These are phyloP conservation scores for Thermochaetoides thermophila DNA, from an alignment of 495 filamentous ascomycete genomes.

Conservation along the genomic window DNA sequence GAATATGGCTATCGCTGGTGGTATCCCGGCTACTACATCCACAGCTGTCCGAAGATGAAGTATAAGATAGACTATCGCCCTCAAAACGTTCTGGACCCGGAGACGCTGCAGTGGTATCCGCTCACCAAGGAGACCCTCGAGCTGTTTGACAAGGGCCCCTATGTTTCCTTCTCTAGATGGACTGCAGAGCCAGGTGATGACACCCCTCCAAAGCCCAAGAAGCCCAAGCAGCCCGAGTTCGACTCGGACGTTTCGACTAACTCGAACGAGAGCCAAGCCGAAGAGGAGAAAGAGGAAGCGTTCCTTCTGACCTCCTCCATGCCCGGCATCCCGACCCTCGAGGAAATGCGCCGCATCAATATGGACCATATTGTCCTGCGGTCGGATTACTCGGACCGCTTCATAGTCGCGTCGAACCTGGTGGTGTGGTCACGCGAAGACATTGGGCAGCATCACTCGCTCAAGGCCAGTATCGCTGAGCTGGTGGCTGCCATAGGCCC, in stretches of 20 bases:
- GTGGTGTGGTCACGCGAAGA: constrained; percentile 50
- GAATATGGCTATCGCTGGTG: constrained; percentile 57
- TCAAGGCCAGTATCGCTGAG: constrained; percentile 60
- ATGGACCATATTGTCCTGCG: constrained; percentile 39
- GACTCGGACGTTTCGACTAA: neutral
- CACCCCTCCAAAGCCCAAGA: neutral
- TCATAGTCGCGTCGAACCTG: constrained; percentile 36
- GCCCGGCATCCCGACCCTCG: constrained; percentile 59
- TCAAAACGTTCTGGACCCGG: constrained; percentile 70
- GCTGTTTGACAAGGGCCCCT: constrained; percentile 50
- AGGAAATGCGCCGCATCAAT: constrained; percentile 46
- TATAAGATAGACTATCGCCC: constrained; percentile 86
- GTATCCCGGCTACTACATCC: constrained; percentile 38
- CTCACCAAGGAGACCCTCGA: constrained; percentile 51
- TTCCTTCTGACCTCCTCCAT: constrained; percentile 57
- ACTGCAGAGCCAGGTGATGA: constrained; percentile 3
- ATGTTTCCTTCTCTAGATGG: constrained; percentile 48
- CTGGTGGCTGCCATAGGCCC: constrained; percentile 63
- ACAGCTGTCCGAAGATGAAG: constrained; percentile 37
- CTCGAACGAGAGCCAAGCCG: constrained; percentile 1
- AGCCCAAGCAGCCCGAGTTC: neutral
- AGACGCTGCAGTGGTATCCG: constrained; percentile 58
- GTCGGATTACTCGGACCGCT: constrained; percentile 14
- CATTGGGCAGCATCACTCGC: constrained; percentile 31
- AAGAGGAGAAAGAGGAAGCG: constrained; percentile 25